Conservation (phyloP, 257 asterid genomes). For the Salvia hispanica region DNA sequence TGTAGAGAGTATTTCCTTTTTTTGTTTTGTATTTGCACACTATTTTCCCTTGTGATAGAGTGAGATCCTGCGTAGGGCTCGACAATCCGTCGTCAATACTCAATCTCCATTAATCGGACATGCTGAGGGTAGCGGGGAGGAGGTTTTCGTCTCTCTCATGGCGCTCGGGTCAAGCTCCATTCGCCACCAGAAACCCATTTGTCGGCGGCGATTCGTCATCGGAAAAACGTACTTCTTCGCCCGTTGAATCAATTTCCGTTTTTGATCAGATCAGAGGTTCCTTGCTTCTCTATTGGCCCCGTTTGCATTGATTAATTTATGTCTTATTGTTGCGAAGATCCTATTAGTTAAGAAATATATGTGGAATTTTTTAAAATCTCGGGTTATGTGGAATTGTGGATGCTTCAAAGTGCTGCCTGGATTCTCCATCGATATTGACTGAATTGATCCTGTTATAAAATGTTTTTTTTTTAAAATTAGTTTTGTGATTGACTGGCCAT, state of each 20-base stretch:
- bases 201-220: conserved; percentile 44
- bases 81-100: background rate
- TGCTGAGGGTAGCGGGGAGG: conserved; percentile 72
- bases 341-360: background rate
- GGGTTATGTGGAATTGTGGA: background rate
- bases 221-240: conserved; percentile 39
- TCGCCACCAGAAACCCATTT: conserved; percentile 38
- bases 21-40: too few species aligned
- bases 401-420: background rate
- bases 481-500: background rate
- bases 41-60: conserved; percentile 1
- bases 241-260: conserved; percentile 24
- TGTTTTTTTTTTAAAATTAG: background rate
- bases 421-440: background rate
- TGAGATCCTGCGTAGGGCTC: conserved; percentile 6
- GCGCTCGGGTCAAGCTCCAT: conserved; percentile 49
- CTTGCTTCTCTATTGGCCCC: background rate
- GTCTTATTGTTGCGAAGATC: background rate
- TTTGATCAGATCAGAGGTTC: conserved; percentile 66
- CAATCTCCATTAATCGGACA: conserved; percentile 33
- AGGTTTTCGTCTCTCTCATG: conserved; percentile 59
- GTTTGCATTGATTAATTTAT: background rate
- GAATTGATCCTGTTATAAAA: background rate
- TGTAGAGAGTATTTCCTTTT: background rate
- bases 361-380: background rate